Percentiles rank a stretch among this genome's conserved stretches.
phyloP scores from a whole-genome alignment of 495 filamentous ascomycete genomes.

The Hypomontagnella submonticulosa region DNA sequence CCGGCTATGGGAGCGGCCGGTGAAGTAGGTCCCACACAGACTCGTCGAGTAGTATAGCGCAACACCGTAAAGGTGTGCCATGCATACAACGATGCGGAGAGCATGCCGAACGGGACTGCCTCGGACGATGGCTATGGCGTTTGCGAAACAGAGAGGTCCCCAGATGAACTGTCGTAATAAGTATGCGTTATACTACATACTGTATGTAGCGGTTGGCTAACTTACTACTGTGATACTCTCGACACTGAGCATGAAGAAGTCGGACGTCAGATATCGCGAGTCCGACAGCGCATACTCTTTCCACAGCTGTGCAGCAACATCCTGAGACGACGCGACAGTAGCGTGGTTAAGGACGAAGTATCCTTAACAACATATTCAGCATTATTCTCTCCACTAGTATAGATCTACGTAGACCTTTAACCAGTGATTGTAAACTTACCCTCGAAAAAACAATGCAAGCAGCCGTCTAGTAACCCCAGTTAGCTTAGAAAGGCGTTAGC shows the following conservation, averaged over 20 bases:
- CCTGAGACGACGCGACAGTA: slow-evolving; percentile 51
- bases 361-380: slow-evolving; percentile 53
- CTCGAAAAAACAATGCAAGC: slow-evolving; percentile 85
- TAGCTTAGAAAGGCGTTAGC: slow-evolving; percentile 32
- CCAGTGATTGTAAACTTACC: slow-evolving; percentile 53
- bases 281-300: slow-evolving; percentile 89
- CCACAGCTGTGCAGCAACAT: slow-evolving; percentile 81
- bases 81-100: slow-evolving; percentile 75
- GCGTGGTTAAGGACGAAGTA: slow-evolving; percentile 78
- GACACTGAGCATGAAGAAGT: slow-evolving; percentile 85
- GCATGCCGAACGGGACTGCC: slow-evolving; percentile 73
- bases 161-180: slow-evolving; percentile 61
- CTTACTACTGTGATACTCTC: slow-evolving; percentile 83
- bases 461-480: slow-evolving; percentile 51
- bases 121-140: slow-evolving; percentile 67
- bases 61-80: slow-evolving; percentile 88
- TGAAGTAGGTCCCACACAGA: slow-evolving; percentile 70
- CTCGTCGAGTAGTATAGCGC: slow-evolving; percentile 87
- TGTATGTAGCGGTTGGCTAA: slow-evolving; percentile 14
- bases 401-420: not conserved
- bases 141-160: slow-evolving; percentile 82
- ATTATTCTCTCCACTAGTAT: not conserved
- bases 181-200: slow-evolving; percentile 1
- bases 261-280: slow-evolving; percentile 81
- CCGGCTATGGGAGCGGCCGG: slow-evolving; percentile 70